Evolutionary conservation across 202 grass and related monocot species (phyloP), one percentile per base, ranked within the genome.

Genomic region (Dendrocalamus latiflorus): DNA sequence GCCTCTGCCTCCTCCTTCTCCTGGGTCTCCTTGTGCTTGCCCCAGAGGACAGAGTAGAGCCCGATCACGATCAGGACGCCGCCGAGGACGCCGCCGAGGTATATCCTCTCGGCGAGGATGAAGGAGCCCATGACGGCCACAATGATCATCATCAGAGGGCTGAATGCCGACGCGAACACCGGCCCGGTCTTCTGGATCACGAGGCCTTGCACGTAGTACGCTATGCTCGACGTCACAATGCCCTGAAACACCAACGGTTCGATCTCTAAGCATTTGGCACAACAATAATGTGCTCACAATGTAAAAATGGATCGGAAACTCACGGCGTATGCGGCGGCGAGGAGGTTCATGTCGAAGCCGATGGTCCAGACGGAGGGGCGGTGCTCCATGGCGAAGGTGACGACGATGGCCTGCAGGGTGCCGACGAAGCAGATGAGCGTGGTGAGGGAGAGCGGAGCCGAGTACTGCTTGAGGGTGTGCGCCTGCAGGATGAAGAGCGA

Each of bases 261-360:
- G 54, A 26, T 55, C n/a, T 17, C 1, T 64, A 42, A 76, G 54
- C 58, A 53, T 41, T 62, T n/a, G 43, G 20, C 58, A 54, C 43
- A n/a, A 9, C 18, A 48, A 38, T 15, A 5, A 28, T 9, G 44
- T 38, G 51, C 11, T 20, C 4, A n/a, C 16, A 64, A 11, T 1
- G 20, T 55, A 5, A 24, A 10, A 24, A 24, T 57, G 9, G 22
- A 1, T 58, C 6, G 38, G 39, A 42, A 45, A 75, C 79, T 88
- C 15, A 99, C 96, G 51, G 93, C 93, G 75, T 99, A 99, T 8
- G 96, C 96, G 48, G 96, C 96, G 78, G 96, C 93, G 84, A 99
- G 93, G 44, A 99, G 96, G 96, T 99, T 99, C 93, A 99, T 96
- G 90, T 99, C 96, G 64, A 93, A 99, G 38, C 96, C 96, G 64